A percentile compares a stretch with the other conserved stretches of the same genome.
phyloP scores from a whole-genome alignment of 2,329 filamentous ascomycete species.

The Graphiopsis chlorocephala region DNA sequence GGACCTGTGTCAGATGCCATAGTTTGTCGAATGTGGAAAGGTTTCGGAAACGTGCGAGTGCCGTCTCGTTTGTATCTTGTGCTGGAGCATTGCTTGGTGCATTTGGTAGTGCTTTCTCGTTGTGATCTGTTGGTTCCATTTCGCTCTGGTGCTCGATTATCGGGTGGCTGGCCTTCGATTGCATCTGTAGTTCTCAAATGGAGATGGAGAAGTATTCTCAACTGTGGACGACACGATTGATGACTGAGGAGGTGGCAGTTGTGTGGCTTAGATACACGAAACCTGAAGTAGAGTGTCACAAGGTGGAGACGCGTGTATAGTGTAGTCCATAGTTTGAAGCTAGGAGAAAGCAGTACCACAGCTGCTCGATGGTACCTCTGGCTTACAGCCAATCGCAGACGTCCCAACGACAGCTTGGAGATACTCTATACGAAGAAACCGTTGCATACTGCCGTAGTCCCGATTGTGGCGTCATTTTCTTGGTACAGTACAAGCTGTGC shows the following conservation, averaged over 20 bases:
- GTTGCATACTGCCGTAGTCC: neutral
- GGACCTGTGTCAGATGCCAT: neutral
- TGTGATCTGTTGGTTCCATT: neutral
- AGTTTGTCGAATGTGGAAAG: neutral
- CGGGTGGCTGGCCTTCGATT: neutral
- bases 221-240: neutral
- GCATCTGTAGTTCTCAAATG: neutral
- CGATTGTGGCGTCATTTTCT: neutral
- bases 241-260: neutral
- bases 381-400: neutral
- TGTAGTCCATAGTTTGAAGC: neutral
- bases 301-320: neutral
- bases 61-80: neutral
- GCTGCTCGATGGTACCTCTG: no score
- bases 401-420: neutral
- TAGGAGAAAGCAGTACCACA: neutral
- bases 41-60: neutral
- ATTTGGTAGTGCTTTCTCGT: neutral
- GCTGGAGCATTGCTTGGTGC: neutral
- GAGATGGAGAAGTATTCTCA: neutral
- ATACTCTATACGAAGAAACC: neutral
- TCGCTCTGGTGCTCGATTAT: neutral
- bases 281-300: neutral
- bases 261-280: neutral
- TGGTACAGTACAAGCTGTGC: neutral